Evolutionary conservation across 805 yeast genomes (phyloP).

Genomic region (Saturnispora kantuleensis): DNA sequence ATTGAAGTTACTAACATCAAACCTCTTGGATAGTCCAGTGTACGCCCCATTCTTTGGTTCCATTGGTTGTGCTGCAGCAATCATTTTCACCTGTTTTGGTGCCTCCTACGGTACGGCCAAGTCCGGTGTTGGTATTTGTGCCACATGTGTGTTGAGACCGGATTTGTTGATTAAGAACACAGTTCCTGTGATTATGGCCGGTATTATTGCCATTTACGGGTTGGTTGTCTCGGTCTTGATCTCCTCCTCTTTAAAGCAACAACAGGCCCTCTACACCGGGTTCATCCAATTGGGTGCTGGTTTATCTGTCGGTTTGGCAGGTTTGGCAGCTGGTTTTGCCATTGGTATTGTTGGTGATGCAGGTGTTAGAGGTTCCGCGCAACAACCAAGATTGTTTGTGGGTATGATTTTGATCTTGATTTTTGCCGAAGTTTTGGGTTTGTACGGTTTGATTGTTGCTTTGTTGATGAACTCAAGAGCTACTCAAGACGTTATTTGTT

Average conservation of each 20-base stretch:
- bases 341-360: conserved; percentile 99
- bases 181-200: conserved; percentile 98
- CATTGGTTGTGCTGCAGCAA: conserved; percentile 98
- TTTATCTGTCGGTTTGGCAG: conserved; percentile 91
- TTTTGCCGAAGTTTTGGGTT: conserved; percentile 98
- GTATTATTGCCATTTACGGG: conserved; percentile 98
- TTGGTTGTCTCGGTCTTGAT: conserved; percentile 92
- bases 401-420: conserved; percentile 97
- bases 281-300: conserved; percentile 98
- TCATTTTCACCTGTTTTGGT: conserved; percentile 97
- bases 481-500: conserved; percentile 80
- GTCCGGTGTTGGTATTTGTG: conserved; percentile 99
- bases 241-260: conserved; percentile 79
- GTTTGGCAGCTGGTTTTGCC: conserved; percentile 98
- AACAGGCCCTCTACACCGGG: conserved; percentile 91
- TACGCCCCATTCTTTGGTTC: conserved; percentile 97
- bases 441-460: conserved; percentile 95
- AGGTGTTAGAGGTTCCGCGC: conserved; percentile 97
- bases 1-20: not conserved
- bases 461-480: conserved; percentile 96
- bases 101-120: conserved; percentile 99
- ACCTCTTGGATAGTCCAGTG: conserved; percentile 43
- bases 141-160: conserved; percentile 95
- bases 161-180: conserved; percentile 87
- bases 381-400: conserved; percentile 96